A percentile compares a stretch with the other conserved stretches of the same genome.
Evolutionary conservation across 2,329 filamentous ascomycete species (phyloP).

Genomic region (Anthostomella pinea): DNA sequence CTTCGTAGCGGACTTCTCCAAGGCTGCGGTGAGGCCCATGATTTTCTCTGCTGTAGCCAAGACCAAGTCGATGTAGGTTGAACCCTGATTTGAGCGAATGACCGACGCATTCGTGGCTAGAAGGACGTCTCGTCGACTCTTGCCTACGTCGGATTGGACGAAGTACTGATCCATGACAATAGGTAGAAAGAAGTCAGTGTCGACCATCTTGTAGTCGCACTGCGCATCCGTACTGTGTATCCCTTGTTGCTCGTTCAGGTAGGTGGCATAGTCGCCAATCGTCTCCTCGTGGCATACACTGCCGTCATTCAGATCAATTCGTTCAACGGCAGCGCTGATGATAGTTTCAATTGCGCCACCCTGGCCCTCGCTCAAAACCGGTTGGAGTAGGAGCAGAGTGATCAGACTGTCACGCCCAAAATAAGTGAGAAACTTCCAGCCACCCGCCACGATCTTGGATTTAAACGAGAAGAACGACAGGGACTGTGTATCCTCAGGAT

Average conservation of each 20-base stretch:
- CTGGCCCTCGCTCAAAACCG: constrained; percentile 54
- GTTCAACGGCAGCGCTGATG: constrained; percentile 57
- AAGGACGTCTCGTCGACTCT: constrained; percentile 34
- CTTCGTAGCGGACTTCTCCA: constrained; percentile 48
- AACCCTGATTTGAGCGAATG: constrained; percentile 46
- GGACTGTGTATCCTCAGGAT: constrained; percentile 47
- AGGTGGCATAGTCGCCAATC: constrained; percentile 64
- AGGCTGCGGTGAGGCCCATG: constrained; percentile 52
- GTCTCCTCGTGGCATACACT: constrained; percentile 64
- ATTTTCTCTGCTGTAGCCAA: constrained; percentile 55
- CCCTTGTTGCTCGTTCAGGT: constrained; percentile 52
- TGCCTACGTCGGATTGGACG: constrained; percentile 42
- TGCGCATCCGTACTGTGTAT: constrained; percentile 49
- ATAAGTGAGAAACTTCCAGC: constrained; percentile 65
- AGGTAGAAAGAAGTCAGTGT: constrained; percentile 60
- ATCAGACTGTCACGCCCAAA: constrained; percentile 67
- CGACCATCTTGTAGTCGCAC: constrained; percentile 61
- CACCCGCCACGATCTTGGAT: constrained; percentile 60
- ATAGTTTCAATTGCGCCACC: constrained; percentile 59
- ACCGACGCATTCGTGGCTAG: constrained; percentile 44
- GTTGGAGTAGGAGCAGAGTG: constrained; percentile 54
- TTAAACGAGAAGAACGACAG: constrained; percentile 63
- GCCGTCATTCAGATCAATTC: constrained; percentile 58
- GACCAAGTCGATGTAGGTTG: constrained; percentile 53
- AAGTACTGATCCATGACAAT: constrained; percentile 59